Conservation (phyloP, 2,329 filamentous ascomycete genomes). For the Nothophoma quercina region DNA sequence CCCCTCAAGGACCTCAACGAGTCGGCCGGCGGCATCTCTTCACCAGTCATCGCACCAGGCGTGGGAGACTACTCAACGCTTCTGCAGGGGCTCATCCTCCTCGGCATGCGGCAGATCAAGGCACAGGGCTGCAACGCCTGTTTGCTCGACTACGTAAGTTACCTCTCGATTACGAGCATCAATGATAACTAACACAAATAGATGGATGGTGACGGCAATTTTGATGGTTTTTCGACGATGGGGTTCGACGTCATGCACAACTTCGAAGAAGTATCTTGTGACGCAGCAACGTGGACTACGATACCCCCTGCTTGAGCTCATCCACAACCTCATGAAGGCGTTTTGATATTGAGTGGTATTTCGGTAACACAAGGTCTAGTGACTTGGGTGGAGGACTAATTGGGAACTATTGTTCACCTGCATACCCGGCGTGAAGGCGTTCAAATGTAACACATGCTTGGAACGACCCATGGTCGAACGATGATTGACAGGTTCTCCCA, state of each 20-base stretch:
- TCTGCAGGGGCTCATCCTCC: slow-evolving; percentile 79
- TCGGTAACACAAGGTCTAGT: slow-evolving; percentile 13
- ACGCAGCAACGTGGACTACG: slow-evolving; percentile 68
- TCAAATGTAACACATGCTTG: not conserved
- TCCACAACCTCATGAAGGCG: not conserved
- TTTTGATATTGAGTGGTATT: slow-evolving; percentile 6
- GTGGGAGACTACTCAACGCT: slow-evolving; percentile 73
- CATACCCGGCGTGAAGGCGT: slow-evolving; percentile 14
- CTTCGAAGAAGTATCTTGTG: slow-evolving; percentile 81
- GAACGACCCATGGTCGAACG: not conserved
- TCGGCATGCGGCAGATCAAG: slow-evolving; percentile 85
- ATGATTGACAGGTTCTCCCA: not conserved
- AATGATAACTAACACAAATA: slow-evolving; percentile 50
- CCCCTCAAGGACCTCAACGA: slow-evolving; percentile 67
- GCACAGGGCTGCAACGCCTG: slow-evolving; percentile 76
- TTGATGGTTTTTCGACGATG: slow-evolving; percentile 78
- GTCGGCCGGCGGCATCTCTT: slow-evolving; percentile 77
- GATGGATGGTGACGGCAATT: slow-evolving; percentile 75
- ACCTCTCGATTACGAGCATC: not conserved
- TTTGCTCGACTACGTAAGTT: slow-evolving; percentile 79
- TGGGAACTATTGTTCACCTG: slow-evolving; percentile 9
- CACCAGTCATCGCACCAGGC: slow-evolving; percentile 75
- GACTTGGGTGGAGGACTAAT: slow-evolving; percentile 3
- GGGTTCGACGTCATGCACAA: slow-evolving; percentile 80
- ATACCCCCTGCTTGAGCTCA: slow-evolving; percentile 53